Conservation (phyloP, 2,329 filamentous ascomycete species). For the Apiospora sp. region DNA sequence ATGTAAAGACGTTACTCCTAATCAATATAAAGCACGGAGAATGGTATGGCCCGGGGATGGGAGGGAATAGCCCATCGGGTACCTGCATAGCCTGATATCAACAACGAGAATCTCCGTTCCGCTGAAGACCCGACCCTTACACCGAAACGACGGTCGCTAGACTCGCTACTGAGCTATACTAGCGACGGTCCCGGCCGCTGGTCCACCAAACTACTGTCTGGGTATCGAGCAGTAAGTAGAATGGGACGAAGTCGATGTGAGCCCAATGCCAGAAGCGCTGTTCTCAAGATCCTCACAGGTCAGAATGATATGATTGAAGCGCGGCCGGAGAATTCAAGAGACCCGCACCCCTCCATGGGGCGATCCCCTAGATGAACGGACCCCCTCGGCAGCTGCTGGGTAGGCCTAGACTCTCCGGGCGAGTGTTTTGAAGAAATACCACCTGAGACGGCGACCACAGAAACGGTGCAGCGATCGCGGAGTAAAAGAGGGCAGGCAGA, state of each 20-base stretch:
- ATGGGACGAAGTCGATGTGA: background rate
- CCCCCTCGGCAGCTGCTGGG: background rate
- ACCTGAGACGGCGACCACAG: constrained; percentile 11
- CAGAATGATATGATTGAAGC: background rate
- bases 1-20: background rate
- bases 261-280: background rate
- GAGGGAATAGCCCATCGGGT: background rate
- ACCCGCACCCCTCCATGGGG: background rate
- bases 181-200: constrained; percentile 12
- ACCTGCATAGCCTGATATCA: constrained; percentile 15
- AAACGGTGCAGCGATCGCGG: constrained; percentile 6
- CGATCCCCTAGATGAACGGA: background rate
- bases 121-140: background rate
- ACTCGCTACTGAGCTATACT: background rate
- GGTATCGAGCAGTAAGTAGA: background rate
- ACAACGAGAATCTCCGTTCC: background rate
- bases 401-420: background rate
- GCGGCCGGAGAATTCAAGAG: background rate
- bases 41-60: background rate
- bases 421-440: constrained; percentile 10
- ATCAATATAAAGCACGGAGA: background rate
- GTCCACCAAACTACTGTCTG: background rate
- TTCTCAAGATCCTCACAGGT: background rate
- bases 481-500: background rate
- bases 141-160: constrained; percentile 8